Evolutionary conservation across 306 rosid species (phyloP), one percentile per base, ranked within the genome.

Genomic region (Psophocarpus tetragonolobus): DNA sequence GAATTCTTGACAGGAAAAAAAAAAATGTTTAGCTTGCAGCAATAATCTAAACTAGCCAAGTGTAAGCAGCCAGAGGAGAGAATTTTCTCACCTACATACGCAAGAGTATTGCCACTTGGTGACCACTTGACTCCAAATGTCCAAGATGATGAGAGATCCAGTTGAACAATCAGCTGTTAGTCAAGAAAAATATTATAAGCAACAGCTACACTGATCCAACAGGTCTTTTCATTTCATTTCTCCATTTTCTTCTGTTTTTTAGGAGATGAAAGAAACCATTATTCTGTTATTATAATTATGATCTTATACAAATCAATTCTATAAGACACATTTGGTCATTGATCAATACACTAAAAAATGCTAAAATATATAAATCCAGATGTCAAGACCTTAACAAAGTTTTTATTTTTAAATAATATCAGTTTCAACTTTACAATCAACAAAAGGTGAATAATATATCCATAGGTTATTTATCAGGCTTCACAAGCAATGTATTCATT

Each of bases 61-160:
- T 39, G 73, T 30, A 36, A 58, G 10, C 48, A 60, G 64, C 42
- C 73, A 80, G 51, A 42, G 48, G 44, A 83, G 66, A 75, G 74
- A 85, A 64, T 77, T 82, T 74, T 77, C 97, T 91, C 70, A 95
- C 99, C 99, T 84, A 82, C 91, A 73, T 92, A 95, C 41, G 94
- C 93, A 86, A 92, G 87, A 87, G 98, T 92, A 79, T 87, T 88
- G 75, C 99, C 99, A 78, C 97, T 92, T 74, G 97, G 93, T 67
- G 99, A 95, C 99, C 99, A 95, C 87, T 85, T 95, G 81, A 92
- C 98, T 41, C 99, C 96, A 41, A 95, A 95, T 58, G 98, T 85
- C 99, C 99, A 95, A 70, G 96, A 87, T 62, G 80, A 84, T 7
- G 96, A 92, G 82, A 92, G 97, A 86, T 95, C 98, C 62, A 95